Base-by-base conservation (phyloP, 768 basidiomycete species). In the Mycena vitilis region DNA sequence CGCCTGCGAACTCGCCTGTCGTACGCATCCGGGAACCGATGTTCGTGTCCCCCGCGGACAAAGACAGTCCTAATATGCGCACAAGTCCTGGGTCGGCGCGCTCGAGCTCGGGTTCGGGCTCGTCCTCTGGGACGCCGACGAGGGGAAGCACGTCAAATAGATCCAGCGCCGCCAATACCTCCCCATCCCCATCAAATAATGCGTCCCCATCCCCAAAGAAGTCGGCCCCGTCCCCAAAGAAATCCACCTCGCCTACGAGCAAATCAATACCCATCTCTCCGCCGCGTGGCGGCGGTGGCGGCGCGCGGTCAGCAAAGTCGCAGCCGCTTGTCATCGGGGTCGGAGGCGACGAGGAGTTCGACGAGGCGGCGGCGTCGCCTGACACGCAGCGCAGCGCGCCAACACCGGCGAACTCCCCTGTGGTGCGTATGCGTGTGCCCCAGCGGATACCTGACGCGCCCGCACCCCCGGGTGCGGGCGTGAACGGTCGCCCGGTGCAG, bases 341-440 rank as follows among this genome's bases (percentile, higher is more conserved):
- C 2, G 51, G 49, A n/a, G 30, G 53, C 22, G 30, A 40, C 23
- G 55, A 30, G n/a, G 36, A 10, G 9, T 23, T 2, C 12, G 58
- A 63, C 16, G 40, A 37, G 34, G 16, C 16, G 25, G 25, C 5
- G 10, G 66, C 5, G 22, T 53, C 47, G 10, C 25, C n/a, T 30
- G 23, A 53, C n/a, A 18, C 37, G 8, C 6, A 47, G 38, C 58
- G 53, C 16, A 40, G 53, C 53, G 47, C 63, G 30, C 88, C 88
- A 16, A 91, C 90, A 0, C 90, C 90, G 9, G 84, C 88, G 18
- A 91, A 89, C 73, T 90, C 90, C 20, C 90, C 90, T n/a, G 75
- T 85, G 6, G 76, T 81, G 37, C 62, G 69, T 16, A n/a, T 40
- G 65, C 70, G 62, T 40, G 56, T 42, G 30, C 62, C 60, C 25